Conservation (phyloP, 2,329 filamentous ascomycete genomes). For the Colletotrichum euphorbiae region DNA sequence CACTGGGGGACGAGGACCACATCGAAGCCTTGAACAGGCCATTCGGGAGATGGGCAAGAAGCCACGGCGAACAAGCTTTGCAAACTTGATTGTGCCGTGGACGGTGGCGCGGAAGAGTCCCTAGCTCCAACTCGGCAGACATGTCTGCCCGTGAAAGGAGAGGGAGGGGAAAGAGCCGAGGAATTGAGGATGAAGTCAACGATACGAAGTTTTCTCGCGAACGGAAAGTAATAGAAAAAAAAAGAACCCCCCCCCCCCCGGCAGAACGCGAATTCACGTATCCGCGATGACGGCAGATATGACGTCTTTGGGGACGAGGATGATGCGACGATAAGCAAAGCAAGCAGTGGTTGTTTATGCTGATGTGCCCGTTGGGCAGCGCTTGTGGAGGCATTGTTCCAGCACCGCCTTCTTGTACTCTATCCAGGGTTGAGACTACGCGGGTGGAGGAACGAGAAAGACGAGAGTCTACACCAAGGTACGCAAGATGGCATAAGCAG, state of each 20-base stretch:
- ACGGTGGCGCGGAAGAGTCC: conserved; percentile 23
- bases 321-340: background rate
- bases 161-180: background rate
- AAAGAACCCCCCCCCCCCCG: too few relatives aligned
- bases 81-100: conserved; percentile 33
- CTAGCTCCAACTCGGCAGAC: conserved; percentile 26
- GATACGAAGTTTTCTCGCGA: conserved; percentile 9
- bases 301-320: background rate
- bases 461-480: too few relatives aligned
- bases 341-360: background rate
- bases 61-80: conserved; percentile 33
- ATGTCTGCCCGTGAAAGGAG: conserved; percentile 6
- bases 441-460: conserved; percentile 14
- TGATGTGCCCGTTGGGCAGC: background rate
- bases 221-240: background rate
- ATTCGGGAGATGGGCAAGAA: background rate
- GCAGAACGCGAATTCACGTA: conserved; percentile 1
- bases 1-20: conserved; percentile 1
- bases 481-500: background rate
- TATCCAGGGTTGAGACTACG: conserved; percentile 14
- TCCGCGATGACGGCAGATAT: conserved; percentile 27
- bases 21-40: background rate
- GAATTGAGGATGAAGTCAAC: background rate
- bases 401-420: conserved; percentile 20
- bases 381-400: conserved; percentile 15